Conservation (phyloP, 2,329 filamentous ascomycete species). For the Moelleriella libera region DNA sequence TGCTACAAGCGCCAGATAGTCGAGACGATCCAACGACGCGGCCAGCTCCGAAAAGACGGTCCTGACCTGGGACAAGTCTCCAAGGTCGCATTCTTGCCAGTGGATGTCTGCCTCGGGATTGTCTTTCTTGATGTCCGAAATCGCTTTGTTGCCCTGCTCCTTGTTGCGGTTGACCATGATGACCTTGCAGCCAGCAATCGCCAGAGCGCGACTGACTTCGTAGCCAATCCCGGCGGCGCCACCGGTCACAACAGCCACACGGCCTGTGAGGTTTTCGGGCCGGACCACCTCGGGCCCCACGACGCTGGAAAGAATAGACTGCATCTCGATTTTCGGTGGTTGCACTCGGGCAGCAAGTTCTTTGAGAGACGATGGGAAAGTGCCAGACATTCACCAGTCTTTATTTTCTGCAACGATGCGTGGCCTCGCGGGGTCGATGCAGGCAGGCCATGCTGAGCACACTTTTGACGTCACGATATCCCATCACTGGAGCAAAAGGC, state of each 20-base stretch:
- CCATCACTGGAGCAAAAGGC: no score
- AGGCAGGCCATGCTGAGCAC: no score
- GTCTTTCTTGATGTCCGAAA: constrained; percentile 13
- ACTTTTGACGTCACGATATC: no score
- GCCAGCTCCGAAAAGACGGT: constrained; percentile 21
- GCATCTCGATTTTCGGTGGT: constrained; percentile 12
- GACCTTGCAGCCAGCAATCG: constrained; percentile 18
- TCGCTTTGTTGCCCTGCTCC: constrained; percentile 15
- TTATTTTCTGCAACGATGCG: no score
- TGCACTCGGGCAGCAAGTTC: not conserved
- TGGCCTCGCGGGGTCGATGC: no score
- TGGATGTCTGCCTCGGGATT: constrained; percentile 16
- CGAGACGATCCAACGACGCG: constrained; percentile 20
- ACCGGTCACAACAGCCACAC: constrained; percentile 22
- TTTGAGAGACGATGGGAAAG: no score
- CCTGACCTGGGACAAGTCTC: constrained; percentile 20
- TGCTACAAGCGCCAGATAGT: constrained; percentile 26
- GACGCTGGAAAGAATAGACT: constrained; percentile 16
- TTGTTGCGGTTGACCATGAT: constrained; percentile 21
- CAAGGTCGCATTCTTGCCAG: constrained; percentile 27
- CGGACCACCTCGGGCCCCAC: constrained; percentile 20
- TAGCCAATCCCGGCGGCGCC: constrained; percentile 24
- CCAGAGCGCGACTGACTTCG: constrained; percentile 19
- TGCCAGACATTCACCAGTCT: no score
- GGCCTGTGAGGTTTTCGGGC: constrained; percentile 18